phyloP scores from a whole-genome alignment of 2,329 filamentous ascomycete species.

The Aspergillus costaricaensis region DNA sequence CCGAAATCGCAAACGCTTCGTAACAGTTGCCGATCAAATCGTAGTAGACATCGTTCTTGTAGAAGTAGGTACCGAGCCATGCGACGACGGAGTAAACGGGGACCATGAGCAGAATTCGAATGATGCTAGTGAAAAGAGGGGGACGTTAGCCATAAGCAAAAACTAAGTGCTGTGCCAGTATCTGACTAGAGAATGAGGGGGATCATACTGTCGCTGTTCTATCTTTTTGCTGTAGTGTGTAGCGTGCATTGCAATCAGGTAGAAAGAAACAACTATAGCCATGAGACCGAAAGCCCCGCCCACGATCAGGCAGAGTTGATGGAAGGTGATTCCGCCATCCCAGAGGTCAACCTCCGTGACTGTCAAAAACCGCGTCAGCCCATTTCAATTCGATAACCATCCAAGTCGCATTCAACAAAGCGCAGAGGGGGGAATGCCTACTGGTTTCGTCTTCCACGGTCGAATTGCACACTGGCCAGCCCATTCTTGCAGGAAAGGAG shows the following conservation, averaged over 20 bases:
- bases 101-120: conserved; percentile 86
- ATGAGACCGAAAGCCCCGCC: conserved; percentile 56
- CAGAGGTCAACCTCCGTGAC: conserved; percentile 55
- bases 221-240: conserved; percentile 61
- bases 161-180: neutral
- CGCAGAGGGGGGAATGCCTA: conserved; percentile 22
- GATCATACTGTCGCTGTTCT: conserved; percentile 60
- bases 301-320: conserved; percentile 57
- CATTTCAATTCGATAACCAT: neutral
- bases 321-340: conserved; percentile 56
- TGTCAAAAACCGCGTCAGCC: conserved; percentile 21
- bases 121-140: conserved; percentile 59
- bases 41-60: conserved; percentile 78
- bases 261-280: conserved; percentile 54
- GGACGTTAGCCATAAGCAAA: conserved; percentile 4
- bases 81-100: conserved; percentile 76
- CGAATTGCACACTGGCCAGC: conserved; percentile 53
- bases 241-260: conserved; percentile 59
- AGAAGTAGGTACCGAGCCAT: conserved; percentile 72
- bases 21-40: conserved; percentile 81
- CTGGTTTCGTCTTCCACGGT: conserved; percentile 51
- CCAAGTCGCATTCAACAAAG: conserved; percentile 11
- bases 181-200: neutral
- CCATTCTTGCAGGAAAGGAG: conserved; percentile 34
- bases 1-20: conserved; percentile 83